Base-by-base conservation (phyloP, 2,329 filamentous ascomycete species). In the Curvularia spicifera region DNA sequence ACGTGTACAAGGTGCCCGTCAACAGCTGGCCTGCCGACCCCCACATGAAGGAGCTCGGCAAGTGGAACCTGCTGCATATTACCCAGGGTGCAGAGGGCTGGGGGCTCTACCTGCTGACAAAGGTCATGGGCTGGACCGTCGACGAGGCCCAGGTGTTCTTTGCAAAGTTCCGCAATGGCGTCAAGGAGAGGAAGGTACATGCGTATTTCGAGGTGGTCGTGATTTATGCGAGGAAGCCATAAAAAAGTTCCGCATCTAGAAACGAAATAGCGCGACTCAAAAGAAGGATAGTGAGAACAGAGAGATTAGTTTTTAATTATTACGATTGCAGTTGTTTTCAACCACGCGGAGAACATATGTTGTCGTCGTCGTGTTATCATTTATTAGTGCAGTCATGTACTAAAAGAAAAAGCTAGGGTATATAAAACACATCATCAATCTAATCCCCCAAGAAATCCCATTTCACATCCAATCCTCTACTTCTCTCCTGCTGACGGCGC, bases 131-230 rank as follows among this genome's bases (percentile, higher is more conserved):
- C 0, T 72, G 69, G 79, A 74, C 64, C 45, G 70, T 76, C 26
- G 74, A 78, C 31, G 79, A 82, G 62, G 78, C 82, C 3, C 77
- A 81, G 55, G 67, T 81, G 3, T 78, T 82, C 51, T 68, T 77
- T 56, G 70, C 70, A 6, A 71, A 69, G 60, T 72, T 73, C 10
- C 61, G 65, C 26, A 63, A 65, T n/a, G 74, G 75, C 2, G 49
- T 76, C 18, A 71, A 69, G 56, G 69, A 68, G 46, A 70, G 65
- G 53, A 67, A 52, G 29, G 70, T 74, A 24, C 73, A 76, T 65
- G 69, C 69, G 18, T 74, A 74, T 56, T 69, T 72, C 46, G 68
- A 71, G 48, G 64, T 70, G 0, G 63, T 70, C 15, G 56, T 67
- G 4, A 64, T 67, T 9, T 46, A 67, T 45, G 64, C 47, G 3